A percentile compares a stretch with the other conserved stretches of the same genome.
Conservation (phyloP, 192 early-diverging fungal species). For the Helicostylum pulchrum region DNA sequence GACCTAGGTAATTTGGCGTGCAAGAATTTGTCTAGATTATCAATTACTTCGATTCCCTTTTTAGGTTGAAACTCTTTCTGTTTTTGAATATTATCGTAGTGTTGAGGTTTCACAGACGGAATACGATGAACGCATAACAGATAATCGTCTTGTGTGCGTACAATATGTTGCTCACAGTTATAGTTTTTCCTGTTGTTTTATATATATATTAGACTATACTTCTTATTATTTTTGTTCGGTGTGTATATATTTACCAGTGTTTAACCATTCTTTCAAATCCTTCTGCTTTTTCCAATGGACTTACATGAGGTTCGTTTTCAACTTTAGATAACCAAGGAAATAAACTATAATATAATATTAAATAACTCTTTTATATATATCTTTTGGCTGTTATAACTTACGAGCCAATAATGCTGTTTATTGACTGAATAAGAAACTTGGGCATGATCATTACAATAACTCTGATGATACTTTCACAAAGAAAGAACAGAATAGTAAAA, state of each 20-base stretch:
- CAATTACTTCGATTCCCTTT: conserved; percentile 22
- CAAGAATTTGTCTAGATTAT: conserved; percentile 18
- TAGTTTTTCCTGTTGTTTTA: conserved; percentile 45
- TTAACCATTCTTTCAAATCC: conserved; percentile 42
- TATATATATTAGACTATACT: conserved; percentile 3
- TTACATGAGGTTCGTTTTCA: conserved; percentile 30
- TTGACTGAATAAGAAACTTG: conserved; percentile 45
- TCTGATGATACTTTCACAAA: conserved; percentile 68
- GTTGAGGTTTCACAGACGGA: conserved; percentile 36
- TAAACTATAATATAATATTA: neutral
- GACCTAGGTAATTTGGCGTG: neutral
- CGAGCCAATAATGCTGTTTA: conserved; percentile 26
- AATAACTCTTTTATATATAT: neutral
- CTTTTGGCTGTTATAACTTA: conserved; percentile 7
- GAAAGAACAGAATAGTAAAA: conserved; percentile 60
- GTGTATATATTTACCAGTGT: conserved; percentile 2
- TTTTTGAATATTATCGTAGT: neutral
- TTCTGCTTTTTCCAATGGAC: conserved; percentile 41
- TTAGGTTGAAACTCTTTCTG: conserved; percentile 16
- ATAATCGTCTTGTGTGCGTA: conserved; percentile 82
- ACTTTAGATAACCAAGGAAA: conserved; percentile 30
- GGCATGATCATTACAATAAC: conserved; percentile 66
- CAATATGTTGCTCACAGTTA: conserved; percentile 76
- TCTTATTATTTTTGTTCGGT: neutral
- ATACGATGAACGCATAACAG: conserved; percentile 82